Base-by-base conservation (phyloP, 2,329 filamentous ascomycete genomes). In the Ophiostoma sp. region DNA sequence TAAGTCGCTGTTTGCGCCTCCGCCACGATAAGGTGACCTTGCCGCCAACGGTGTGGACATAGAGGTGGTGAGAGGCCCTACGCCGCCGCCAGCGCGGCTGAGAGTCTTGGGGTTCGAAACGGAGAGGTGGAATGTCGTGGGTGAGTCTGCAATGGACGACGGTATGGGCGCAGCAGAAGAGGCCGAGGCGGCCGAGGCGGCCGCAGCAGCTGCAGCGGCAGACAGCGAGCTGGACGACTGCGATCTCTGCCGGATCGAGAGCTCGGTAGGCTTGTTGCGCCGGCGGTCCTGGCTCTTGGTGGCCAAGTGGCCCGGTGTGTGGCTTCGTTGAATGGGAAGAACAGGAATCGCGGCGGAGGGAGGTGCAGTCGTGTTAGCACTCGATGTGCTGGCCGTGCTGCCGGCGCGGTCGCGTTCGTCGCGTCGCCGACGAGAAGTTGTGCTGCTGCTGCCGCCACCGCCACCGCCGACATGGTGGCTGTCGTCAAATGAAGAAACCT, bases 271-370 rank as follows among this genome's bases (percentile, higher is more conserved):
- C 76, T 86, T 87, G 70, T 86, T 87, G 70, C 84, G 83, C 73
- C 85, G 84, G 74, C 83, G 83, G 72, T 85, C 84, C 74, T 86
- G 85, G 81, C 86, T 89, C 82, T 87, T 90, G 76, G 86, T 85
- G 15, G 89, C 82, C 55, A 90, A 84, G 77, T 90, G 88, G 73
- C 89, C 88, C 0, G 89, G 89, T 1, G 89, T 91, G 79, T 91
- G 89, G 78, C 86, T 90, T 76, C 89, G 85, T 36, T 84, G 82
- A 61, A 87, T 79, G 66, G 84, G 81, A 75, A 80, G 71, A 25
- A 68, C 36, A 71, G 79, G 81, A 74, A 82, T 82, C 73, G 76
- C 80, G 73, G 79, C 78, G 73, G 83, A 81, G 72, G 75, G 77
- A 70, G 61, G 61, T 42, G 76, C 76, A 2, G 57, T 39, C 7